phyloP scores from a whole-genome alignment of 805 yeast species.

The Yarrowia bubula region DNA sequence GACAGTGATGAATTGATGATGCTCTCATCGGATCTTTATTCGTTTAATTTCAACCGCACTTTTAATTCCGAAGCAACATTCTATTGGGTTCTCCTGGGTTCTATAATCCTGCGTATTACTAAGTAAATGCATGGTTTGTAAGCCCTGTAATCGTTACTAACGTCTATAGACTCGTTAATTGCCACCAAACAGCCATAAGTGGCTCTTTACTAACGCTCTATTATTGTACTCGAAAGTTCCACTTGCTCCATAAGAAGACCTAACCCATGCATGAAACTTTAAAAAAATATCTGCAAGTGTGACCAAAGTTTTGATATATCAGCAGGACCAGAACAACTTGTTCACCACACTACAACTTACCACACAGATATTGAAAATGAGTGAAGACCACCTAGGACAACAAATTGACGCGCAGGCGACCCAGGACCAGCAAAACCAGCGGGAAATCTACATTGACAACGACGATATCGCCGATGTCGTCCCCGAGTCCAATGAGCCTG shows the following conservation, averaged over 20 bases:
- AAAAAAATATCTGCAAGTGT: constrained; percentile 26
- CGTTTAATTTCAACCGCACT: no score
- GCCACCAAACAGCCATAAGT: no score
- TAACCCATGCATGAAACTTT: background rate
- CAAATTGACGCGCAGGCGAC: constrained; percentile 8
- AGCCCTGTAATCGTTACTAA: no score
- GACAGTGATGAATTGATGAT: no score
- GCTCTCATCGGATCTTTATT: no score
- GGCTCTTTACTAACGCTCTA: no score
- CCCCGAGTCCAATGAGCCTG: background rate
- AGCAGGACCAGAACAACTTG: background rate
- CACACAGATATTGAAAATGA: background rate
- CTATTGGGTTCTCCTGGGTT: no score
- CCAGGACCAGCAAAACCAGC: constrained; percentile 6
- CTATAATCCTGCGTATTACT: no score
- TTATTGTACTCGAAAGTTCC: background rate
- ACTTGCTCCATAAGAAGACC: background rate
- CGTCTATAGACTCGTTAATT: no score
- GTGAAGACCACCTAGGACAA: background rate
- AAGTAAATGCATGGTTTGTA: no score
- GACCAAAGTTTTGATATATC: background rate
- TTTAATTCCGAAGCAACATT: no score
- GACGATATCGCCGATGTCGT: constrained; percentile 21
- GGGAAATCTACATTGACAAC: constrained; percentile 8
- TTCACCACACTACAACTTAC: background rate